Conservation (phyloP, 73 alveolate genomes). For the Paramecium tetraurelia region DNA sequence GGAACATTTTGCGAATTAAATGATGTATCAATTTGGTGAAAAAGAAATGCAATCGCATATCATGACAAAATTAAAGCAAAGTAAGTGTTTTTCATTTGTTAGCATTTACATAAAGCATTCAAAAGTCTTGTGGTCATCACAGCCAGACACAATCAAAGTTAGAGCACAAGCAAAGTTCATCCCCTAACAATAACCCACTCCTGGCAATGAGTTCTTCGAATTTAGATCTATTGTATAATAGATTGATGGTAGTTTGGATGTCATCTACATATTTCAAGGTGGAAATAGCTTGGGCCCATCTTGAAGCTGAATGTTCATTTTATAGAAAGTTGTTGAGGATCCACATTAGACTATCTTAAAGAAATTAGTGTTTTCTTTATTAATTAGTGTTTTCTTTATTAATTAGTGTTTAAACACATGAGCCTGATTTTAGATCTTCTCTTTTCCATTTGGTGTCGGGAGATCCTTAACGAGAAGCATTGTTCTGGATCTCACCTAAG, state of each 20-base stretch:
- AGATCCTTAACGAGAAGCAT: background rate
- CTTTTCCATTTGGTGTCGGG: background rate
- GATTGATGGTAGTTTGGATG: background rate
- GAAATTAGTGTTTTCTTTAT: background rate
- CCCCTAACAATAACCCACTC: constrained; percentile 58
- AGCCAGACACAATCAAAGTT: constrained; percentile 53
- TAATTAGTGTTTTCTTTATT: background rate
- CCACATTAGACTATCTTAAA: background rate
- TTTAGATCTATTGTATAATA: background rate
- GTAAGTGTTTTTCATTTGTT: background rate
- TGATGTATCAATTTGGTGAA: background rate
- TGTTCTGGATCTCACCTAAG: background rate
- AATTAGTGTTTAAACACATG: background rate
- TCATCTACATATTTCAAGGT: background rate
- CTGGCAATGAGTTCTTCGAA: constrained; percentile 1
- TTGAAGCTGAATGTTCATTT: background rate
- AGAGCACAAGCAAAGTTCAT: constrained; percentile 54
- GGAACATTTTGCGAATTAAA: background rate
- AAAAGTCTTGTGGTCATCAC: constrained; percentile 41
- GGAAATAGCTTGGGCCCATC: background rate
- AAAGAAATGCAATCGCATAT: constrained; percentile 51
- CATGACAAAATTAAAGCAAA: constrained; percentile 3
- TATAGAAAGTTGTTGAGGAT: background rate
- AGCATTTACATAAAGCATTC: background rate
- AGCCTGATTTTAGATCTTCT: background rate